Percentiles rank a stretch among this genome's conserved stretches.
Conservation (phyloP, 108 stramenopile genomes). For the Conticribra guillardii region DNA sequence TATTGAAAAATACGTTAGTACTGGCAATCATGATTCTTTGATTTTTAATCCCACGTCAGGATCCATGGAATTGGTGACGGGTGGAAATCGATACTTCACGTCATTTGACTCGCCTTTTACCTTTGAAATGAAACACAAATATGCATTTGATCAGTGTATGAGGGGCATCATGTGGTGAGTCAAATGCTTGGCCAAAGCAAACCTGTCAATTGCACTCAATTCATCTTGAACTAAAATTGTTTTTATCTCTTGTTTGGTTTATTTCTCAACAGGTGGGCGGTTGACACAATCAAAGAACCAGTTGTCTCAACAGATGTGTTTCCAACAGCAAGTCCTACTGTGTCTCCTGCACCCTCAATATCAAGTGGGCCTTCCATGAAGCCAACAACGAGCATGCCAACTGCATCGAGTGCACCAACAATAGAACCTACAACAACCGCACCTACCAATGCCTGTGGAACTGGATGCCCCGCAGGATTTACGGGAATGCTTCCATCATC, state of each 20-base stretch:
- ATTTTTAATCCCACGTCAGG: constrained; percentile 17
- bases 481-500: constrained; percentile 8
- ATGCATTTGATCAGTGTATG: constrained; percentile 26
- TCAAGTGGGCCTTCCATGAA: constrained; percentile 9
- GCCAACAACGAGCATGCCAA: neutral
- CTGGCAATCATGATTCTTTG: constrained; percentile 34
- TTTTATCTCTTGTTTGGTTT: no score
- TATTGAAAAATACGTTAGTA: constrained; percentile 20
- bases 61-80: constrained; percentile 32
- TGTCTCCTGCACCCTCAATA: constrained; percentile 14
- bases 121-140: constrained; percentile 18
- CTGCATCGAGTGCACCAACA: constrained; percentile 8
- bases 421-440: neutral
- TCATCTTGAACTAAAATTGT: no score
- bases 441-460: neutral
- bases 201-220: no score
- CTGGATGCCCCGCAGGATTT: constrained; percentile 1
- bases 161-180: constrained; percentile 46
- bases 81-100: constrained; percentile 30
- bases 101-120: constrained; percentile 35
- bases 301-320: neutral
- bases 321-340: constrained; percentile 10
- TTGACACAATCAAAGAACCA: constrained; percentile 27
- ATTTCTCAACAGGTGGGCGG: constrained; percentile 40
- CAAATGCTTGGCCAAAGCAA: no score